These are phyloP conservation scores for Lactarius sanguifluus DNA, from an alignment of 768 basidiomycete genomes.

Conservation along the genomic window DNA sequence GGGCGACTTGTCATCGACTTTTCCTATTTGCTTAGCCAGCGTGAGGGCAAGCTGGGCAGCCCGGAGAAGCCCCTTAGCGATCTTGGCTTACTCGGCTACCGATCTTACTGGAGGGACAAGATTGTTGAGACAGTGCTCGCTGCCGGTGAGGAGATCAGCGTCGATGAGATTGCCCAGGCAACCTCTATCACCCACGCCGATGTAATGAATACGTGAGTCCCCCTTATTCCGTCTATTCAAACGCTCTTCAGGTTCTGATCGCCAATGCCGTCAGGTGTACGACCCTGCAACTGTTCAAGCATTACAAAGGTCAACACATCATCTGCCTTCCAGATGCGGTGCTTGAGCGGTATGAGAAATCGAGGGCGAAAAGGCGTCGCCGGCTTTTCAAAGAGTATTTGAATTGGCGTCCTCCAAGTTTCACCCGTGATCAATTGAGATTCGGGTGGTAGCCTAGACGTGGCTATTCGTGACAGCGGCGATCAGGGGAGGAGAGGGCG, in stretches of 20 bases:
- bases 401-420: constrained; percentile 94
- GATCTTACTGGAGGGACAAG: constrained; percentile 96
- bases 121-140: constrained; percentile 87
- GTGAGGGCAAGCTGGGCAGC: constrained; percentile 91
- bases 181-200: constrained; percentile 95
- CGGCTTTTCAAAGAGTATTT: constrained; percentile 78
- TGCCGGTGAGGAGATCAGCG: constrained; percentile 71
- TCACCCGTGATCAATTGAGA: constrained; percentile 85
- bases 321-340: constrained; percentile 90
- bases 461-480: constrained; percentile 29
- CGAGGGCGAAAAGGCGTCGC: constrained; percentile 71
- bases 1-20: constrained; percentile 97
- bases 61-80: constrained; percentile 98
- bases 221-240: constrained; percentile 4
- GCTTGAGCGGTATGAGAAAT: constrained; percentile 87
- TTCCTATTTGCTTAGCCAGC: constrained; percentile 96
- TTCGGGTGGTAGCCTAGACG: constrained; percentile 49
- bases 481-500: not conserved
- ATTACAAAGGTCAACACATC: constrained; percentile 92
- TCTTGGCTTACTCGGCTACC: constrained; percentile 87
- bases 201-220: constrained; percentile 95
- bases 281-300: constrained; percentile 91
- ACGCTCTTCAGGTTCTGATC: not conserved
- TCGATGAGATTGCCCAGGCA: constrained; percentile 96
- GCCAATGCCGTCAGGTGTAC: constrained; percentile 63